Evolutionary conservation across 805 yeast species (phyloP).

Genomic region (Starmerella etchellsii): DNA sequence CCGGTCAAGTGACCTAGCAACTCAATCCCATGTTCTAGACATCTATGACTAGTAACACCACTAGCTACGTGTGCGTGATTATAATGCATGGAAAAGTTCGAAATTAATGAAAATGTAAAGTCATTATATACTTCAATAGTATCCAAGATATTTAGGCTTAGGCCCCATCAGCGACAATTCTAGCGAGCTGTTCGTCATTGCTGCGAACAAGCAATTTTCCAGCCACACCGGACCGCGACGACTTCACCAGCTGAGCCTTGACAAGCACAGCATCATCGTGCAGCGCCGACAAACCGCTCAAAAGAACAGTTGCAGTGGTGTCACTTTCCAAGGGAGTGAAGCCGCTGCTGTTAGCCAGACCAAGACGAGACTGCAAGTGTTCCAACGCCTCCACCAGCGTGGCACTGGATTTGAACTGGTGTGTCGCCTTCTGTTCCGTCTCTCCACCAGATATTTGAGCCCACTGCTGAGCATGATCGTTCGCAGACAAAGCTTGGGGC

Average conservation of each 20-base stretch:
- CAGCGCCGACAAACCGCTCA: constrained; percentile 38
- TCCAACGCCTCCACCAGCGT: constrained; percentile 44
- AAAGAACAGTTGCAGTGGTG: constrained; percentile 57
- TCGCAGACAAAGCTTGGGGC: constrained; percentile 63
- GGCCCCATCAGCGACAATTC: constrained; percentile 34
- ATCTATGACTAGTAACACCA: no score
- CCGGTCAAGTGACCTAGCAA: no score
- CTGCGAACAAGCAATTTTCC: constrained; percentile 34
- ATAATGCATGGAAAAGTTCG: no score
- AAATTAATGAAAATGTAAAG: no score
- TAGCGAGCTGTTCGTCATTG: constrained; percentile 35
- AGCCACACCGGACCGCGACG: constrained; percentile 35
- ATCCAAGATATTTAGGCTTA: no score
- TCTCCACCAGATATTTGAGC: background rate
- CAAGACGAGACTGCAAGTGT: constrained; percentile 40
- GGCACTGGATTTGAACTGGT: constrained; percentile 41
- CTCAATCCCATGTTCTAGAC: no score
- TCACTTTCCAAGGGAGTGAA: constrained; percentile 47
- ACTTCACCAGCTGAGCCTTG: constrained; percentile 32
- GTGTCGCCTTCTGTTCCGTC: constrained; percentile 44
- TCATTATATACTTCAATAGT: no score
- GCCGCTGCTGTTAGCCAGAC: constrained; percentile 63
- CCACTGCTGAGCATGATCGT: constrained; percentile 4
- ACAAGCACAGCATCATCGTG: constrained; percentile 37
- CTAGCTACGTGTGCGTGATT: no score